Evolutionary conservation across 768 basidiomycete genomes (phyloP).

Genomic region (Russula olivacea): DNA sequence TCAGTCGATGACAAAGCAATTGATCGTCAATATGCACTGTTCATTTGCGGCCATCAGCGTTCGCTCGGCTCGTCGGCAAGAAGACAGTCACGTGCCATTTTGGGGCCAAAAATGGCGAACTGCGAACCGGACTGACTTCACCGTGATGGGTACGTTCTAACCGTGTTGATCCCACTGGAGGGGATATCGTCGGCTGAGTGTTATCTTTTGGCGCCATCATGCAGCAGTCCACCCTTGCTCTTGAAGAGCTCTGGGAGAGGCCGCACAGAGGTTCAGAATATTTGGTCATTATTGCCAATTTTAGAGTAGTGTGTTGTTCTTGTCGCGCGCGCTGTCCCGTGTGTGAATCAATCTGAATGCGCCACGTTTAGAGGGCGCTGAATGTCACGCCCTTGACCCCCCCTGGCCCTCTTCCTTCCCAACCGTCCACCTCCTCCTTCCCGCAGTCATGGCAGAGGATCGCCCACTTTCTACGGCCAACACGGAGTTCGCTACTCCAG

Average conservation of each 20-base stretch:
- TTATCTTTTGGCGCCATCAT: background rate
- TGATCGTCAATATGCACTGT: background rate
- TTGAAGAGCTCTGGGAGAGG: background rate
- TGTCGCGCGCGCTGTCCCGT: background rate
- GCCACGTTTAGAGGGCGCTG: background rate
- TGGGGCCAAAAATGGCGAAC: too few species aligned
- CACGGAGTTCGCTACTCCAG: constrained; percentile 13
- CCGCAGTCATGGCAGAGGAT: constrained; percentile 15
- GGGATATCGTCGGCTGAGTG: background rate
- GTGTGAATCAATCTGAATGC: background rate
- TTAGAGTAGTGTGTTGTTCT: background rate
- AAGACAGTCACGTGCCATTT: background rate
- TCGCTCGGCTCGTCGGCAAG: background rate
- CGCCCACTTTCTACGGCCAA: constrained; percentile 17
- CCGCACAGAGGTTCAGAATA: background rate
- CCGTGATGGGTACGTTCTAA: background rate
- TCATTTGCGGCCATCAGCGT: background rate
- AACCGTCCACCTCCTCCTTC: background rate
- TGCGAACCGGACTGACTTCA: too few species aligned
- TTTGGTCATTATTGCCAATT: background rate
- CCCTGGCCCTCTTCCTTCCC: background rate
- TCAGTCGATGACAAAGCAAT: background rate
- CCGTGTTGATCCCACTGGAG: background rate
- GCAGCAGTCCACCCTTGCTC: background rate
- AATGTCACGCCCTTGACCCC: constrained; percentile 1